phyloP scores from a whole-genome alignment of 805 yeast species.

The Metahyphopichia silvanorum region DNA sequence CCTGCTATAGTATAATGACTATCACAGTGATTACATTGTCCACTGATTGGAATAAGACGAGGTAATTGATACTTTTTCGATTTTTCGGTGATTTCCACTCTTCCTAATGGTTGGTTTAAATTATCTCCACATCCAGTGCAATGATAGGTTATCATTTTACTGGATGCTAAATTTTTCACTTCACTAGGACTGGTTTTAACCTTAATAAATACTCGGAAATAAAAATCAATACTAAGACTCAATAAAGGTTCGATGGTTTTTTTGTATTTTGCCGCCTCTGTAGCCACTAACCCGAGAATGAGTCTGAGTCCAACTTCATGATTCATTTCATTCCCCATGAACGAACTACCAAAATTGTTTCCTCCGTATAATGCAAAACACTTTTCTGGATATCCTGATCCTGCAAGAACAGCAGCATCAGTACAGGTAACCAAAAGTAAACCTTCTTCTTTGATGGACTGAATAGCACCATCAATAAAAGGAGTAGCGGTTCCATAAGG shows the following conservation, averaged over 20 bases:
- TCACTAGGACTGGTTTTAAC: slow-evolving; percentile 75
- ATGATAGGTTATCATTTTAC: slow-evolving; percentile 73
- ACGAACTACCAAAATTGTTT: slow-evolving; percentile 64
- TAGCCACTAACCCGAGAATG: slow-evolving; percentile 70
- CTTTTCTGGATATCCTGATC: slow-evolving; percentile 94
- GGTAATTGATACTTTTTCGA: slow-evolving; percentile 57
- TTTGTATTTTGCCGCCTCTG: slow-evolving; percentile 87
- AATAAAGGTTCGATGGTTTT: slow-evolving; percentile 83
- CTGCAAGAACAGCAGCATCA: slow-evolving; percentile 93
- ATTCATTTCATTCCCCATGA: slow-evolving; percentile 60
- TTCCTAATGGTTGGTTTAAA: slow-evolving; percentile 73
- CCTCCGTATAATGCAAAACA: slow-evolving; percentile 96
- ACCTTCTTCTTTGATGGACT: slow-evolving; percentile 80
- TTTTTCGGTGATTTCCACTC: slow-evolving; percentile 37
- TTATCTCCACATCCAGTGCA: slow-evolving; percentile 86
- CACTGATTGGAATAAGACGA: slow-evolving; percentile 47
- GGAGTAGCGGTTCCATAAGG: slow-evolving; percentile 99
- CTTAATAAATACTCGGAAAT: slow-evolving; percentile 79
- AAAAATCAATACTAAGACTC: slow-evolving; percentile 86
- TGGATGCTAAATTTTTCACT: slow-evolving; percentile 76
- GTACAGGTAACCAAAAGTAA: slow-evolving; percentile 90
- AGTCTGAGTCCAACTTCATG: slow-evolving; percentile 92
- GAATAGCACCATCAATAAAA: slow-evolving; percentile 88
- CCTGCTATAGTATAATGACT: slow-evolving; percentile 78
- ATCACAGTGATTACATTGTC: slow-evolving; percentile 72